These are phyloP conservation scores for Lignosus rhinocerotis DNA, from an alignment of 1,284 basidiomycete species.

Conservation along the genomic window DNA sequence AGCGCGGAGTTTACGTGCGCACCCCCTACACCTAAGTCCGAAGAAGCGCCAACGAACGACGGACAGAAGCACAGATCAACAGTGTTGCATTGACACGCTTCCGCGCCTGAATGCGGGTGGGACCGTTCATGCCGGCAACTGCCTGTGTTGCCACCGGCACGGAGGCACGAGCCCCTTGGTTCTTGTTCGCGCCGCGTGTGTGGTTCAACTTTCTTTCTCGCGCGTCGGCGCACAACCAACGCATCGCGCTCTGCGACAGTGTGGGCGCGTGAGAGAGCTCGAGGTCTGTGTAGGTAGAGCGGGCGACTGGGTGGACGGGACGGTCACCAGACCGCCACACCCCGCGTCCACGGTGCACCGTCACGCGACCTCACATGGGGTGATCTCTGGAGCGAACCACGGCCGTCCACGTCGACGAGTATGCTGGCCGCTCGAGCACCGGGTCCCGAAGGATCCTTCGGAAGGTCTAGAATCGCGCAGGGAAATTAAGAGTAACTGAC, in stretches of 20 bases:
- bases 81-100: background rate
- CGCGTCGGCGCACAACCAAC: background rate
- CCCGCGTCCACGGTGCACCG: background rate
- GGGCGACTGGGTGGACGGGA: too few species aligned
- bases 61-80: background rate
- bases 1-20: slow-evolving; percentile 15
- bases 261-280: too few species aligned
- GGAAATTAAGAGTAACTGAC: background rate
- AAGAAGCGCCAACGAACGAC: background rate
- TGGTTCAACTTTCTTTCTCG: background rate
- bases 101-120: background rate
- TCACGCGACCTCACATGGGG: slow-evolving; percentile 1
- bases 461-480: background rate
- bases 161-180: background rate
- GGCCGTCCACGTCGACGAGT: background rate
- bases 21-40: slow-evolving; percentile 7
- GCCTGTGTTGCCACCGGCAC: background rate
- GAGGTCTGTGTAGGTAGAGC: too few species aligned
- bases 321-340: background rate
- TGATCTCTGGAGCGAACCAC: background rate
- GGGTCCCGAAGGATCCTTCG: too few species aligned
- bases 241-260: background rate
- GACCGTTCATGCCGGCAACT: background rate
- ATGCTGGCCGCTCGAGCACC: background rate
- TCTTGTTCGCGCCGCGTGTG: background rate